Evolutionary conservation across 1,284 basidiomycete species (phyloP).

Genomic region (Cutaneotrichosporon daszewskae): DNA sequence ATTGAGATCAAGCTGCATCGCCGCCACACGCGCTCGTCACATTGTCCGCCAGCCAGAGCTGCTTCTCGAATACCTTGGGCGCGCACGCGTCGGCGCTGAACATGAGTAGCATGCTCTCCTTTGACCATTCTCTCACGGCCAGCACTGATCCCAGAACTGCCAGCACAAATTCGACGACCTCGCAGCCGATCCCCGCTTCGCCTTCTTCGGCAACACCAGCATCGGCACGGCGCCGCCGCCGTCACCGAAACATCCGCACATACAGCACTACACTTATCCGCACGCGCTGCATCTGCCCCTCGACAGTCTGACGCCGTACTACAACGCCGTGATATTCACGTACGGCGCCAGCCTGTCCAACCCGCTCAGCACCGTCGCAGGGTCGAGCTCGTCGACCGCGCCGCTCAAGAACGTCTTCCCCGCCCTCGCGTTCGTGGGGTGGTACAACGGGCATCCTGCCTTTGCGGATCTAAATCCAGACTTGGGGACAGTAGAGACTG

Average conservation of each 20-base stretch:
- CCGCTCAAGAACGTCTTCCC: constrained; percentile 58
- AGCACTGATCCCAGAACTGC: constrained; percentile 71
- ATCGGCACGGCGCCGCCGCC: constrained; percentile 51
- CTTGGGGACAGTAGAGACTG: constrained; percentile 60
- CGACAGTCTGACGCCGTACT: constrained; percentile 44
- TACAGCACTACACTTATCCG: constrained; percentile 45
- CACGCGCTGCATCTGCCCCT: constrained; percentile 48
- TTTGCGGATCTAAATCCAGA: constrained; percentile 47
- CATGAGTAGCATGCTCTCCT: too few relatives aligned
- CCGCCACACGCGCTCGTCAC: too few relatives aligned
- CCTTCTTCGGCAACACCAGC: constrained; percentile 89
- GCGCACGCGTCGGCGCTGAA: too few relatives aligned
- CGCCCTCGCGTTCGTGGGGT: constrained; percentile 84
- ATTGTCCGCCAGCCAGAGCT: too few relatives aligned
- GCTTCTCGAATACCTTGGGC: too few relatives aligned
- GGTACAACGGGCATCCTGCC: constrained; percentile 92
- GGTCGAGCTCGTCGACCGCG: constrained; percentile 53
- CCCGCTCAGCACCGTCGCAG: constrained; percentile 47
- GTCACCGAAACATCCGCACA: constrained; percentile 14
- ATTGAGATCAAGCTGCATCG: too few relatives aligned
- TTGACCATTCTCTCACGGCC: not conserved
- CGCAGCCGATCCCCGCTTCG: constrained; percentile 66
- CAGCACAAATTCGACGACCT: constrained; percentile 84
- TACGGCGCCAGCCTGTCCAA: constrained; percentile 49
- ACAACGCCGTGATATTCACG: constrained; percentile 51